Evolutionary conservation across 2,329 filamentous ascomycete genomes (phyloP).

Genomic region (Ceratocystis lukuohia): DNA sequence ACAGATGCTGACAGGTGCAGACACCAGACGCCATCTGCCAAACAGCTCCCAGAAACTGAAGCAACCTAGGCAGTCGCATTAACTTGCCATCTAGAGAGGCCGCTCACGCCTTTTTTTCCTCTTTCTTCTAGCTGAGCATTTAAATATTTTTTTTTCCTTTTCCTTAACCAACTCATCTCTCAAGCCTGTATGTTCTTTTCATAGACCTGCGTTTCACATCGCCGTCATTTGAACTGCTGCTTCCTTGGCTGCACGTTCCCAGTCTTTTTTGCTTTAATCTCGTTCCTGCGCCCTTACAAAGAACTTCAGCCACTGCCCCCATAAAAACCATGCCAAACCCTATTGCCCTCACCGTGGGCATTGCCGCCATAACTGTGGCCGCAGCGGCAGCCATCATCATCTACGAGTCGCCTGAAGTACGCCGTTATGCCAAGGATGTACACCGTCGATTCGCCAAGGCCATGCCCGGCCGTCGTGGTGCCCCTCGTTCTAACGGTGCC

Average conservation of each 20-base stretch:
- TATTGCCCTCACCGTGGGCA: slow-evolving; percentile 41
- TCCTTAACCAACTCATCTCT: not conserved
- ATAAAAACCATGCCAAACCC: slow-evolving; percentile 32
- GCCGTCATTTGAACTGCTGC: not conserved
- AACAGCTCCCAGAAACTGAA: not conserved
- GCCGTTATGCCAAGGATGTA: slow-evolving; percentile 47
- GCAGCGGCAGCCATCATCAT: slow-evolving; percentile 46
- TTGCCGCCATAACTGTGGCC: slow-evolving; percentile 43
- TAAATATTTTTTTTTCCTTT: not conserved
- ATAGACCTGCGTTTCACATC: not conserved
- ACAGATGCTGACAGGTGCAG: not conserved
- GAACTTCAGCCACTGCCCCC: not conserved
- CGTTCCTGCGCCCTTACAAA: too few species aligned
- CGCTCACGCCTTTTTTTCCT: not conserved
- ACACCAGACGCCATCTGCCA: not conserved
- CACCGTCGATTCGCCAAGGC: slow-evolving; percentile 48
- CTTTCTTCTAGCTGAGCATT: not conserved
- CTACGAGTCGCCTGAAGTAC: slow-evolving; percentile 51
- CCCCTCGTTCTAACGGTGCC: slow-evolving; percentile 26
- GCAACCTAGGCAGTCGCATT: not conserved
- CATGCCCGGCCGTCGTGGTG: slow-evolving; percentile 31
- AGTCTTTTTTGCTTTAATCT: not conserved
- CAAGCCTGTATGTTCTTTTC: slow-evolving; percentile 4
- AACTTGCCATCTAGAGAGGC: not conserved
- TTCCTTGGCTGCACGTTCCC: not conserved